Conservation (phyloP, 2,329 filamentous ascomycete species). For the Sclerotiophoma versabilis region DNA sequence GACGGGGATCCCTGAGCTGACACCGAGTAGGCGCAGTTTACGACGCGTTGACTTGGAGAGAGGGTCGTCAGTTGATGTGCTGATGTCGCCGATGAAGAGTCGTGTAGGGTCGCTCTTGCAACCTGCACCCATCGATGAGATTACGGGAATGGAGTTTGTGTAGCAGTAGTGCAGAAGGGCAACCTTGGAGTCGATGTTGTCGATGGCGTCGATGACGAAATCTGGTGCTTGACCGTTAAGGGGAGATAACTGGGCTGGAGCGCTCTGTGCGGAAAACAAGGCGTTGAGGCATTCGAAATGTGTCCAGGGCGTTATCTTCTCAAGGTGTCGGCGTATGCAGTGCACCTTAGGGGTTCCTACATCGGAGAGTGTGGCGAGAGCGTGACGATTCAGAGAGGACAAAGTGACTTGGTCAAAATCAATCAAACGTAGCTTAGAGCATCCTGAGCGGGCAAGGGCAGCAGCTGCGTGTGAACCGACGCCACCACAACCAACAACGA, state of each 20-base stretch:
- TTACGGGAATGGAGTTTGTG: conserved; percentile 77
- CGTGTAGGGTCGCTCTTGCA: conserved; percentile 88
- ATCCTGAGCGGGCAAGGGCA: conserved; percentile 86
- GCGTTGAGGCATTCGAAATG: conserved; percentile 86
- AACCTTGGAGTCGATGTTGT: conserved; percentile 98
- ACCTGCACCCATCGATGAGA: conserved; percentile 94
- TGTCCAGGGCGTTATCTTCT: conserved; percentile 91
- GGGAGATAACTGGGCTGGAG: conserved; percentile 69
- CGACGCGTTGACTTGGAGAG: conserved; percentile 85
- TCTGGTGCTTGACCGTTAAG: conserved; percentile 76
- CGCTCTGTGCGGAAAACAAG: conserved; percentile 75
- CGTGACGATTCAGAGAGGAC: conserved; percentile 93
- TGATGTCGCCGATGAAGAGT: conserved; percentile 91
- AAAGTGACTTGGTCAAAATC: conserved; percentile 98
- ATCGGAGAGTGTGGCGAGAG: conserved; percentile 90
- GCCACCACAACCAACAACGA: conserved; percentile 91
- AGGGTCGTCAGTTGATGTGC: conserved; percentile 83
- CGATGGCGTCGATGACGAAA: conserved; percentile 96
- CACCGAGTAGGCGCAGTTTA: conserved; percentile 75
- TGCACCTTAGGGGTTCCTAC: conserved; percentile 93
- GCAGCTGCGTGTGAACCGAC: conserved; percentile 92
- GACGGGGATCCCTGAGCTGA: conserved; percentile 85
- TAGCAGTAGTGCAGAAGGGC: conserved; percentile 88
- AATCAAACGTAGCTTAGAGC: conserved; percentile 84
- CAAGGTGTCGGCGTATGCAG: conserved; percentile 78